Percentiles rank a stretch among this genome's conserved stretches.
These are phyloP conservation scores for Xylaria sp. DNA, from an alignment of 2,329 filamentous ascomycete genomes.

Conservation along the genomic window DNA sequence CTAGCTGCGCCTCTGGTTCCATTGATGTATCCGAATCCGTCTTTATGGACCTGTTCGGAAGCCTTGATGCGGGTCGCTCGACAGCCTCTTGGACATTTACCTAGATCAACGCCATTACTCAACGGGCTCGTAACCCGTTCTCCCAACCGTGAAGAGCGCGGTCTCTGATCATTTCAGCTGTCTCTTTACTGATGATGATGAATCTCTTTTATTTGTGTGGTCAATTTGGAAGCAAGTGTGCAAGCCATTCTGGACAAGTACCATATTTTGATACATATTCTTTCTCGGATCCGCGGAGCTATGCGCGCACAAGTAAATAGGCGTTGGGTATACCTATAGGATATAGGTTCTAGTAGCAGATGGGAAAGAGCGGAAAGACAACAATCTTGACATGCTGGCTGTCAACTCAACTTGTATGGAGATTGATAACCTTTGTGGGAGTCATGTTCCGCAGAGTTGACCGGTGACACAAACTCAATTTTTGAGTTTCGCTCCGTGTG, in stretches of 20 bases:
- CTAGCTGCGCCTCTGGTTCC: slow-evolving; percentile 73
- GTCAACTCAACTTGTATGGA: neutral
- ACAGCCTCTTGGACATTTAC: slow-evolving; percentile 47
- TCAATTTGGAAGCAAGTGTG: slow-evolving; percentile 20
- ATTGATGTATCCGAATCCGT: slow-evolving; percentile 61
- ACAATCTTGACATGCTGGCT: slow-evolving; percentile 3
- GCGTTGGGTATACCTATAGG: slow-evolving; percentile 22
- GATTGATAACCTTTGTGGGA: too few relatives aligned
- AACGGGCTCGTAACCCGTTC: neutral
- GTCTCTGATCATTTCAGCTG: neutral
- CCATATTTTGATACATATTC: slow-evolving; percentile 19
- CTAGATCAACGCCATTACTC: slow-evolving; percentile 4
- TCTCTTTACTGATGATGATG: slow-evolving; percentile 29
- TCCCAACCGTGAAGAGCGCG: neutral
- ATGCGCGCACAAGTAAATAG: slow-evolving; percentile 22
- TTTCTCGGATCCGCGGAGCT: slow-evolving; percentile 11
- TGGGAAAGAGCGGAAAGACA: neutral
- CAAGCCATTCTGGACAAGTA: slow-evolving; percentile 1
- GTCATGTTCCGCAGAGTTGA: too few relatives aligned
- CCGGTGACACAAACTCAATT: neutral
- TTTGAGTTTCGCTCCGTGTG: neutral
- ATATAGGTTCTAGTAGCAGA: slow-evolving; percentile 20
- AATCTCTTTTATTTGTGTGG: slow-evolving; percentile 24
- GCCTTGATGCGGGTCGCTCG: slow-evolving; percentile 19
- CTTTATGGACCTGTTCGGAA: slow-evolving; percentile 40